Evolutionary conservation across 805 yeast genomes (phyloP).

Genomic region (Candida ficus): DNA sequence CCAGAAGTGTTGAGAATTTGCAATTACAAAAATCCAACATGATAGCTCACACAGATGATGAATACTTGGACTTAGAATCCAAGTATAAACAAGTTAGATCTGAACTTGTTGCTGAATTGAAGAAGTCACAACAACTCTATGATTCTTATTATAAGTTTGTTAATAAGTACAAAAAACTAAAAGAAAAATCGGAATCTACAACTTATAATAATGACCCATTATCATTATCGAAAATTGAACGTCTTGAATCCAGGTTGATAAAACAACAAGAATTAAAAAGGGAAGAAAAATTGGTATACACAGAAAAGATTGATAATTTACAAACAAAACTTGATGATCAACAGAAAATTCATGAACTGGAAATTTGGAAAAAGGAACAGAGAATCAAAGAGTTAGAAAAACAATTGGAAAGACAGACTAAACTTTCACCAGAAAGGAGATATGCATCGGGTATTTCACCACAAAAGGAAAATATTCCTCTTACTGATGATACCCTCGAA

Average conservation of each 20-base stretch:
- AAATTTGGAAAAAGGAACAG: conserved; percentile 22
- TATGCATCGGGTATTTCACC: background rate
- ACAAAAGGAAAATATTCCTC: conserved; percentile 1
- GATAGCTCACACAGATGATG: conserved; percentile 3
- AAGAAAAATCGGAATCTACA: conserved; percentile 12
- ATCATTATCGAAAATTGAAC: conserved; percentile 14
- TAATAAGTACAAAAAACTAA: conserved; percentile 26
- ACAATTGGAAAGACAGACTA: conserved; percentile 4
- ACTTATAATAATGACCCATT: conserved; percentile 9
- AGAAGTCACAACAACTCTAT: conserved; percentile 28
- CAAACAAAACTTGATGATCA: conserved; percentile 24
- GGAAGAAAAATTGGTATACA: conserved; percentile 25
- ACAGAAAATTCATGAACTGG: conserved; percentile 18
- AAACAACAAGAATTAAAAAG: conserved; percentile 21
- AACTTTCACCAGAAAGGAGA: background rate
- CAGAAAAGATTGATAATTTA: conserved; percentile 21
- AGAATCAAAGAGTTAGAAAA: conserved; percentile 27
- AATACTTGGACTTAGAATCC: conserved; percentile 12
- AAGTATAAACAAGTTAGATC: conserved; percentile 25
- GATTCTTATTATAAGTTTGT: conserved; percentile 31
- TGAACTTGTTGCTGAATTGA: conserved; percentile 30
- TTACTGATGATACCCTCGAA: conserved; percentile 6
- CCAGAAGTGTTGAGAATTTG: conserved; percentile 19
- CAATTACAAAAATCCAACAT: conserved; percentile 10
- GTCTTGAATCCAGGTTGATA: conserved; percentile 25